These are phyloP conservation scores for Malania oleifera DNA, from an alignment of 164 flowering plant species.

Conservation along the genomic window DNA sequence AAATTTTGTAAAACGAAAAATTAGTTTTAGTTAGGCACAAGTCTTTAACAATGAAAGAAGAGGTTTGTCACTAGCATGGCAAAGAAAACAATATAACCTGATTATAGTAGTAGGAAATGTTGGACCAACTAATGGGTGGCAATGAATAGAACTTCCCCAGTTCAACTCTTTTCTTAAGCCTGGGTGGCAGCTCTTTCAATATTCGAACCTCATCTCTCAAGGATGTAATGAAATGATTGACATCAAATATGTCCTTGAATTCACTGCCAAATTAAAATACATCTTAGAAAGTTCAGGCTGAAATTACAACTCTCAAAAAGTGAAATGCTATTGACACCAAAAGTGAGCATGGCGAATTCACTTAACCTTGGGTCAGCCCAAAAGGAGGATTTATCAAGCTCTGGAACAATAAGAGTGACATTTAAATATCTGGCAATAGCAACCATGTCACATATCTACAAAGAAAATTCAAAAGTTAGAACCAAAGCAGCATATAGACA, in stretches of 20 bases:
- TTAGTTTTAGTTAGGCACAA: not conserved
- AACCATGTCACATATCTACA: slow-evolving; percentile 53
- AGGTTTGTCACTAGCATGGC: too few species aligned
- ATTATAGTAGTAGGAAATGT: slow-evolving; percentile 44
- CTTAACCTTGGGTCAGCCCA: slow-evolving; percentile 34
- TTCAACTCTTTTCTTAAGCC: slow-evolving; percentile 44
- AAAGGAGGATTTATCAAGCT: slow-evolving; percentile 36
- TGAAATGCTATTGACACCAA: not conserved
- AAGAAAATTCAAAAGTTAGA: not conserved
- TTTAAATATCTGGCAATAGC: slow-evolving; percentile 38
- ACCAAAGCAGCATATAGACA: too few species aligned
- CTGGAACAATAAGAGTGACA: slow-evolving; percentile 40
- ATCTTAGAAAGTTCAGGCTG: not conserved
- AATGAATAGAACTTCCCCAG: slow-evolving; percentile 30
- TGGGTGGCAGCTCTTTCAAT: slow-evolving; percentile 45
- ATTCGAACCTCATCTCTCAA: slow-evolving; percentile 57
- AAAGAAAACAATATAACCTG: slow-evolving; percentile 28
- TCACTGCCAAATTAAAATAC: slow-evolving; percentile 32
- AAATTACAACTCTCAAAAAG: not conserved
- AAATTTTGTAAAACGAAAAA: slow-evolving; percentile 4
- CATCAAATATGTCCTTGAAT: slow-evolving; percentile 60
- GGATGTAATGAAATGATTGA: slow-evolving; percentile 50
- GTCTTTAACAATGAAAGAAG: not conserved
- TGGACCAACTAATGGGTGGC: slow-evolving; percentile 62
- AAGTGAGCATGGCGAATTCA: not conserved